phyloP scores from a whole-genome alignment of 345 rosid genomes.

The Hibiscus mutabilis region DNA sequence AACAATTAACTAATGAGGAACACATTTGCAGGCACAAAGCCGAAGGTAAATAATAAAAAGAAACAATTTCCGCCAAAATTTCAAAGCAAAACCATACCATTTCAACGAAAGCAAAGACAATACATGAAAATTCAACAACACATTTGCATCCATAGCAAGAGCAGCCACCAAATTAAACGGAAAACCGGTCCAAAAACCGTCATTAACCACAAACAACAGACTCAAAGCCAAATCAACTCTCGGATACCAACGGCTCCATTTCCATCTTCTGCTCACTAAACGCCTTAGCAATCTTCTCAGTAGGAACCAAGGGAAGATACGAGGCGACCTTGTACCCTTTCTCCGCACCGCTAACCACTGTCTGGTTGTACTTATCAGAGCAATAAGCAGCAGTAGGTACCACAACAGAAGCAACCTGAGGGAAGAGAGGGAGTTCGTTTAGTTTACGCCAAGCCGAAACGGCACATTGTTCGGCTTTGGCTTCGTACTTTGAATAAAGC shows the following conservation, averaged over 20 bases:
- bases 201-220: background rate
- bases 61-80: background rate
- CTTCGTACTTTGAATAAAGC: constrained; percentile 63
- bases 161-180: background rate
- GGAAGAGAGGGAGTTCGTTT: constrained; percentile 74
- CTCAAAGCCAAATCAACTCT: constrained; percentile 13
- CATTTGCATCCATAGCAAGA: background rate
- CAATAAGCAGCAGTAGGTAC: constrained; percentile 80
- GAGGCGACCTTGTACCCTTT: constrained; percentile 73
- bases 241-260: constrained; percentile 28
- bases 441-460: constrained; percentile 80
- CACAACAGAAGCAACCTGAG: constrained; percentile 60
- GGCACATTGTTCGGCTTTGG: constrained; percentile 74
- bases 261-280: constrained; percentile 33
- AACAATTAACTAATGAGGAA: background rate
- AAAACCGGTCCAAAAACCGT: background rate
- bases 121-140: background rate
- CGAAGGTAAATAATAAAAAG: background rate
- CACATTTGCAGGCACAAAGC: background rate
- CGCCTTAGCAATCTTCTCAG: constrained; percentile 71
- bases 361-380: constrained; percentile 73
- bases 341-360: constrained; percentile 58
- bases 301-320: constrained; percentile 80
- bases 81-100: background rate
- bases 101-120: background rate